These are phyloP conservation scores for Asterophora parasitica DNA, from an alignment of 768 basidiomycete species.

Conservation along the genomic window DNA sequence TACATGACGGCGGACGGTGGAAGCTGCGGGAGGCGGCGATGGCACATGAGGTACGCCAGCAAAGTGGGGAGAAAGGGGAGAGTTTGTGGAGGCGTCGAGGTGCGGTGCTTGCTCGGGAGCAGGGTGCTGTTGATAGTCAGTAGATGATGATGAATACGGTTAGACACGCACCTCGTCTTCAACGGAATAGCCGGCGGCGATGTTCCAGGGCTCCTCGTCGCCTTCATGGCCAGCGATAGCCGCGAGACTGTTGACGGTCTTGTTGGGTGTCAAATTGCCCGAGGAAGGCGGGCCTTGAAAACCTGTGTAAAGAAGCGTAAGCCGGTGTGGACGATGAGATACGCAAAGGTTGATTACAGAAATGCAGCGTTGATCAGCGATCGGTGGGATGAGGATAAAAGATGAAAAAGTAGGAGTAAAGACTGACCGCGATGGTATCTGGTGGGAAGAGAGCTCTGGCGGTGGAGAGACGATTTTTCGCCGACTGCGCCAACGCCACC, in stretches of 20 bases:
- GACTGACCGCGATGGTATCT: constrained; percentile 69
- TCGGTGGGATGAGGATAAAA: constrained; percentile 9
- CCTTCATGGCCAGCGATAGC: constrained; percentile 85
- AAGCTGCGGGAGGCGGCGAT: constrained; percentile 67
- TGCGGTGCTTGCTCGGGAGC: constrained; percentile 30
- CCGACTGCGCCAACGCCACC: constrained; percentile 80
- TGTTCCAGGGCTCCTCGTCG: constrained; percentile 86
- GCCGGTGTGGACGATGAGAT: constrained; percentile 4
- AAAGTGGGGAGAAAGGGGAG: constrained; percentile 66
- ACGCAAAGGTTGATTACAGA: constrained; percentile 18
- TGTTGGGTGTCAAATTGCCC: constrained; percentile 64
- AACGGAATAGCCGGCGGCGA: constrained; percentile 48
- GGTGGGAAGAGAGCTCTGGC: constrained; percentile 78
- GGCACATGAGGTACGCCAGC: constrained; percentile 43
- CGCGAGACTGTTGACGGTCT: constrained; percentile 75
- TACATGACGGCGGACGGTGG: constrained; percentile 74
- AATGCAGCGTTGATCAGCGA: constrained; percentile 19
- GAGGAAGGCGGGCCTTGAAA: constrained; percentile 50
- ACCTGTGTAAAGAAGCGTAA: constrained; percentile 29
- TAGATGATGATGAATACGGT: neutral
- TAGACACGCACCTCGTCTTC: constrained; percentile 58
- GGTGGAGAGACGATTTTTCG: constrained; percentile 74
- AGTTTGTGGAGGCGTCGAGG: constrained; percentile 44
- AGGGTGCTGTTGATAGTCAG: constrained; percentile 17
- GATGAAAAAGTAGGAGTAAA: constrained; percentile 7